A percentile compares a stretch with the other conserved stretches of the same genome.
Evolutionary conservation across 441 rosid genomes (phyloP).

Genomic region (Pelargonium myrrhifolium): DNA sequence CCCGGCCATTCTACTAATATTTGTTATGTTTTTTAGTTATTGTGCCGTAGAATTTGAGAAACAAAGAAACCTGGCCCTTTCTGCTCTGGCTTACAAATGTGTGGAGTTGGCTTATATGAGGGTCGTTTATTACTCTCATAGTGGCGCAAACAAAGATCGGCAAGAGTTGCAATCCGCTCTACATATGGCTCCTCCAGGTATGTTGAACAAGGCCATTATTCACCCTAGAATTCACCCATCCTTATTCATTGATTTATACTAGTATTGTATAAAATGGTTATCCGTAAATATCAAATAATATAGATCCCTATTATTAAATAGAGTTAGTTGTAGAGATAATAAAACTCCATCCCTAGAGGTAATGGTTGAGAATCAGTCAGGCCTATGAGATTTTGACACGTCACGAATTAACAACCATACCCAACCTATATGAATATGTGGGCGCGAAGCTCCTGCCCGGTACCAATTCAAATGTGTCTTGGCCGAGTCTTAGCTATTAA

Average conservation of each 20-base stretch:
- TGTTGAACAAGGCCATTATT: slow-evolving; percentile 15
- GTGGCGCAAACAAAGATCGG: slow-evolving; percentile 60
- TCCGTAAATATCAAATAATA: not conserved
- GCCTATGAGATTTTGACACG: no score
- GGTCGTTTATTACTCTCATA: slow-evolving; percentile 62
- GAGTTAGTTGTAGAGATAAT: no score
- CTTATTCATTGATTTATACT: not conserved
- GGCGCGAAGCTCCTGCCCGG: no score
- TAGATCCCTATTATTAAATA: no score
- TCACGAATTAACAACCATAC: no score
- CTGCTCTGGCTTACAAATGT: slow-evolving; percentile 96
- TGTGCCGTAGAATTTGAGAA: slow-evolving; percentile 96
- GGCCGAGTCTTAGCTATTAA: no score
- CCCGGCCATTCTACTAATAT: slow-evolving; percentile 5
- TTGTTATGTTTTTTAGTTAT: slow-evolving; percentile 42
- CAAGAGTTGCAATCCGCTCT: slow-evolving; percentile 60
- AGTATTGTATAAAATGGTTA: not conserved
- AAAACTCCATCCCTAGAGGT: no score
- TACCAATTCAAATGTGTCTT: no score
- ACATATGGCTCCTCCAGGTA: slow-evolving; percentile 86
- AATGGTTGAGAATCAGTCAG: no score
- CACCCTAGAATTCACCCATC: not conserved
- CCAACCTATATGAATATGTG: no score
- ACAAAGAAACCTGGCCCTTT: slow-evolving; percentile 77
- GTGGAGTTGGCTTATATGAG: slow-evolving; percentile 90